Evolutionary conservation across 768 basidiomycete genomes (phyloP).

Genomic region (Collybia mongolica): DNA sequence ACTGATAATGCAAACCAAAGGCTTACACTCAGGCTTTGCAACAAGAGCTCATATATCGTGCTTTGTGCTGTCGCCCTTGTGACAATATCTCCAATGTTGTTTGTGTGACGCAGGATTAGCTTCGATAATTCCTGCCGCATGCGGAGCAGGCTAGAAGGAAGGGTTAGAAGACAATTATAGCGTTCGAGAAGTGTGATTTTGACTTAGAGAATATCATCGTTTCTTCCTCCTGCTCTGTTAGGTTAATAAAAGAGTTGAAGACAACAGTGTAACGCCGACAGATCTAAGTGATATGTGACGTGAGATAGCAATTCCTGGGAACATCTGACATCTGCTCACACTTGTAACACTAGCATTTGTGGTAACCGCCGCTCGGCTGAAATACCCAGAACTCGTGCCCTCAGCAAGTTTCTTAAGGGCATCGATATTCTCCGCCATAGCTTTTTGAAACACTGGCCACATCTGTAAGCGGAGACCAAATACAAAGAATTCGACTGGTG

Average conservation of each 20-base stretch:
- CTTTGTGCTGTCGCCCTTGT: conserved; percentile 68
- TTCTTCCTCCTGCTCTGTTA: conserved; percentile 85
- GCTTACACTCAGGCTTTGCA: conserved; percentile 75
- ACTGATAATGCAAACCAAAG: background rate
- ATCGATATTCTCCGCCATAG: conserved; percentile 82
- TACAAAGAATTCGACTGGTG: conserved; percentile 80
- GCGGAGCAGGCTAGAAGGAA: conserved; percentile 64
- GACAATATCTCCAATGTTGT: conserved; percentile 58
- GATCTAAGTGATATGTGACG: conserved; percentile 39
- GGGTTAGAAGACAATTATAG: background rate
- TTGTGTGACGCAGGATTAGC: conserved; percentile 71
- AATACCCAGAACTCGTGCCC: conserved; percentile 59
- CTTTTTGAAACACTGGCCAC: conserved; percentile 94
- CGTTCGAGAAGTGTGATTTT: conserved; percentile 17
- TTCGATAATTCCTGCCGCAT: conserved; percentile 81
- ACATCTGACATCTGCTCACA: conserved; percentile 36
- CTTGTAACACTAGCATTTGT: conserved; percentile 68
- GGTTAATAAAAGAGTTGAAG: conserved; percentile 79
- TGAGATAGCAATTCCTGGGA: background rate
- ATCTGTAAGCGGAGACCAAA: conserved; percentile 80
- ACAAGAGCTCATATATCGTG: conserved; percentile 70
- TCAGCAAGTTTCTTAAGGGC: conserved; percentile 82
- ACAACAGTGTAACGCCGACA: conserved; percentile 75
- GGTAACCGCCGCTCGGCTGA: conserved; percentile 56
- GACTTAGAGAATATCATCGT: conserved; percentile 97